A percentile compares a stretch with the other conserved stretches of the same genome.
Conservation (phyloP, 306 rosid species). For the Quercus parvula region DNA sequence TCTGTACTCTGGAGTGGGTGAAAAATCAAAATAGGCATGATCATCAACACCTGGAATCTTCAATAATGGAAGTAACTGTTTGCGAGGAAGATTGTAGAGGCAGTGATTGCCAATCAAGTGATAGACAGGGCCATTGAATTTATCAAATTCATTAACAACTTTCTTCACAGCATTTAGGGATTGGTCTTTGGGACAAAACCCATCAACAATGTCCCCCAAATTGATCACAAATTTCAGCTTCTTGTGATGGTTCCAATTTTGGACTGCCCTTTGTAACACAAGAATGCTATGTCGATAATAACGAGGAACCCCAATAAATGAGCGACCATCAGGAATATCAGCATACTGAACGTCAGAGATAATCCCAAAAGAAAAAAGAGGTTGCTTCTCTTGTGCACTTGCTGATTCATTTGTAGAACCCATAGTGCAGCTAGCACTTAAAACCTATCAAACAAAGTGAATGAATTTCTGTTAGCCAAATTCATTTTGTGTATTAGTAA, state of each 20-base stretch:
- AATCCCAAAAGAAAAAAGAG: slow-evolving; percentile 81
- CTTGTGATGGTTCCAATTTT: slow-evolving; percentile 60
- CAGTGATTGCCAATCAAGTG: slow-evolving; percentile 96
- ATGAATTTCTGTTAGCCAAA: background rate
- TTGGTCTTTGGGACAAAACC: slow-evolving; percentile 74
- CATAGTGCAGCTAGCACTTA: slow-evolving; percentile 42
- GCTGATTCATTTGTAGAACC: slow-evolving; percentile 36
- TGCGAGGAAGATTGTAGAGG: slow-evolving; percentile 89
- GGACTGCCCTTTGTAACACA: slow-evolving; percentile 71
- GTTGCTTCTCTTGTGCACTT: slow-evolving; percentile 35
- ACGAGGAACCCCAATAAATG: slow-evolving; percentile 82
- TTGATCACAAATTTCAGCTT: slow-evolving; percentile 65
- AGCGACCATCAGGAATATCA: slow-evolving; percentile 83
- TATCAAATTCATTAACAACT: slow-evolving; percentile 52
- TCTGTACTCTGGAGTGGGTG: slow-evolving; percentile 66
- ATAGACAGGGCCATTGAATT: slow-evolving; percentile 60
- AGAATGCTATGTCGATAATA: slow-evolving; percentile 78
- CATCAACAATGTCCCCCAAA: slow-evolving; percentile 91
- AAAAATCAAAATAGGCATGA: slow-evolving; percentile 74
- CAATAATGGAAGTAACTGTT: slow-evolving; percentile 63
- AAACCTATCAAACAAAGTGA: slow-evolving; percentile 34
- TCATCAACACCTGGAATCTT: slow-evolving; percentile 44
- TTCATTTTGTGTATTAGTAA: background rate
- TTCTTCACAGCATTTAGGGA: slow-evolving; percentile 56
- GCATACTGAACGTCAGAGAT: slow-evolving; percentile 89